Evolutionary conservation across 768 basidiomycete species (phyloP), one percentile per base, ranked within the genome.

Genomic region (Termitomyces sp.): DNA sequence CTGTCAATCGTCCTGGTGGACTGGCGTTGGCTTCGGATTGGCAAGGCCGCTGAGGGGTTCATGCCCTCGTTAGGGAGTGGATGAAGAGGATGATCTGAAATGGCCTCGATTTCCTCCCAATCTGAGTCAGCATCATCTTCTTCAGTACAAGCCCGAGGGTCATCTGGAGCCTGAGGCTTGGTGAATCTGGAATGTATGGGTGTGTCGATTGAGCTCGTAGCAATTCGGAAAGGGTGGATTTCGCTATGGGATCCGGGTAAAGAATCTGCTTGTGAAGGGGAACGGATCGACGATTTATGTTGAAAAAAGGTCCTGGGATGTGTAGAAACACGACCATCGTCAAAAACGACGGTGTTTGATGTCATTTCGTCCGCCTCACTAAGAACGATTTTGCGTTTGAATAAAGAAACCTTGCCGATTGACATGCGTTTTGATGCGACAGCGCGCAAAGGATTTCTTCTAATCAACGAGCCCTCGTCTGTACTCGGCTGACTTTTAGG

Each of bases 71-170:
- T 62, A 22, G 59, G 51, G 18, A 67, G 56, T 13, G 56, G 57
- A 55, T 43, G 58, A 9, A 61, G 47, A 5, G 62, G 59, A n/a
- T 61, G 61, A 43, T 58, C 40, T 26, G 62, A 58, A 16, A 35
- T 45, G 3, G 56, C 60, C 36, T 64, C 64, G 24, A 65, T 53
- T 60, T 64, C 61, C 44, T 65, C 64, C 64, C 66, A 67, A 20
- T 62, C 63, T 2, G 60, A 64, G 44, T 63, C 61, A 38, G 40
- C 45, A n/a, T 52, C 57, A 38, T 61, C 59, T 40, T 64, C 57
- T 9, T 22, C n/a, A 13, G 30, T 49, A 28, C 32, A n/a, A 42
- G 40, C 9, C n/a, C 3, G n/a, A 45, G 36, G 40, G 38, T 53
- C 44, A 32, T 46, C 42, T 14, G n/a, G 54, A 45, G 28, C n/a